A percentile compares a stretch with the other conserved stretches of the same genome.
phyloP scores from a whole-genome alignment of 768 basidiomycete genomes.

The Leccinum boreale region DNA sequence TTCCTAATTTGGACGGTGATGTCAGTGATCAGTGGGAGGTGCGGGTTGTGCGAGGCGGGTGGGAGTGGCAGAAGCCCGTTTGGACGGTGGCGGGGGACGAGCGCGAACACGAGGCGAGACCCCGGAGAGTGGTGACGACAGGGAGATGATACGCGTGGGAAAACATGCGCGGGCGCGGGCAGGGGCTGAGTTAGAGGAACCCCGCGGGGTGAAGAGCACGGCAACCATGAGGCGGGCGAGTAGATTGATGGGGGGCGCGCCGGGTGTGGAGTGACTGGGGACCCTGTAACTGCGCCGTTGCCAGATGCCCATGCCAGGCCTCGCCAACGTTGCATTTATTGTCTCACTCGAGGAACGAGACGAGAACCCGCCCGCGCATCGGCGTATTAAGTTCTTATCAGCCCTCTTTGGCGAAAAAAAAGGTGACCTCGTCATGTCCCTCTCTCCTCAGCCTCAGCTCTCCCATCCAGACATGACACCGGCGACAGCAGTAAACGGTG shows the following conservation, averaged over 20 bases:
- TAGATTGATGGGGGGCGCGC: background rate
- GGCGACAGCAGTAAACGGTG: constrained; percentile 9
- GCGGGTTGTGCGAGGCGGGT: constrained; percentile 11
- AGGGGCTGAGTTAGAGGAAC: background rate
- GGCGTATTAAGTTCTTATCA: background rate
- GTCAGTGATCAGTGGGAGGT: constrained; percentile 15
- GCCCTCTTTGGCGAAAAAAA: background rate
- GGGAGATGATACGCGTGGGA: constrained; percentile 9
- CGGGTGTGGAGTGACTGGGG: constrained; percentile 18
- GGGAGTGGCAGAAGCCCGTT: background rate
- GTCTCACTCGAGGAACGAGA: no score
- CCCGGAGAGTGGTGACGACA: constrained; percentile 18
- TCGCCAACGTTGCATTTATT: constrained; percentile 28
- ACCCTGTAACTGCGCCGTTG: constrained; percentile 12
- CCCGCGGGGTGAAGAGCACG: constrained; percentile 5
- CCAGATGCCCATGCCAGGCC: constrained; percentile 21
- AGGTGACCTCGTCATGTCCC: constrained; percentile 10
- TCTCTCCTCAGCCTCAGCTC: constrained; percentile 14
- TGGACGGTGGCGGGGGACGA: constrained; percentile 3
- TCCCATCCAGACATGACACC: constrained; percentile 12
- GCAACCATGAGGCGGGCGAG: constrained; percentile 22
- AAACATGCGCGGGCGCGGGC: constrained; percentile 10
- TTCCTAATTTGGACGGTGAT: background rate
- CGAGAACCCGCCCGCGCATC: background rate
- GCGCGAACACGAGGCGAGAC: constrained; percentile 33